Percentiles rank a stretch among this genome's conserved stretches.
Conservation (phyloP, 1,139 yeast genomes). For the Hyphopichia burtonii region DNA sequence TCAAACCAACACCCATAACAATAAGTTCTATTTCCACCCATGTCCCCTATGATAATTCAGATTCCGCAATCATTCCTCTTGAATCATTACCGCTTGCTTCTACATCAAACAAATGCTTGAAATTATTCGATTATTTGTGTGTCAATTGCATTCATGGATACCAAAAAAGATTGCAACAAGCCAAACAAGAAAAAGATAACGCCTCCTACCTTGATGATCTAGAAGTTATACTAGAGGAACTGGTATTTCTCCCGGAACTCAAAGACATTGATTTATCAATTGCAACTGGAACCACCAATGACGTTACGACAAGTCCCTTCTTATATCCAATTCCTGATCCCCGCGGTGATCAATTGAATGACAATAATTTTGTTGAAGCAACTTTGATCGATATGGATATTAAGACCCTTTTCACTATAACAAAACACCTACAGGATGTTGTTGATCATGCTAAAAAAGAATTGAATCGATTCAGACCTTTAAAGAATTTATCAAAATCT, state of each 20-base stretch:
- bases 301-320: constrained; percentile 5
- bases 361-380: constrained; percentile 26
- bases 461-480: constrained; percentile 19
- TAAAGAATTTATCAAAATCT: constrained; percentile 16
- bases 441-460: constrained; percentile 26
- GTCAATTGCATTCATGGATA: constrained; percentile 47
- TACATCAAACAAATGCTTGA: constrained; percentile 33
- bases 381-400: constrained; percentile 44
- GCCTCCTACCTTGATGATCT: constrained; percentile 5
- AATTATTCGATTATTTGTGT: constrained; percentile 34
- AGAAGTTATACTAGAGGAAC: constrained; percentile 5
- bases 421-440: constrained; percentile 19
- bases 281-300: background rate
- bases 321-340: constrained; percentile 16
- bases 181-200: constrained; percentile 30
- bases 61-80: constrained; percentile 27
- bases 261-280: constrained; percentile 1
- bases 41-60: constrained; percentile 42
- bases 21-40: constrained; percentile 39
- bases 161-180: constrained; percentile 43
- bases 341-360: constrained; percentile 8
- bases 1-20: constrained; percentile 28
- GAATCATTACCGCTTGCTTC: constrained; percentile 29
- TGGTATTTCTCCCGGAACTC: constrained; percentile 4
- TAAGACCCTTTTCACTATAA: constrained; percentile 27